Percentiles rank a stretch among this genome's conserved stretches.
phyloP scores from a whole-genome alignment of 768 basidiomycete species.

The Boletus patriciae region DNA sequence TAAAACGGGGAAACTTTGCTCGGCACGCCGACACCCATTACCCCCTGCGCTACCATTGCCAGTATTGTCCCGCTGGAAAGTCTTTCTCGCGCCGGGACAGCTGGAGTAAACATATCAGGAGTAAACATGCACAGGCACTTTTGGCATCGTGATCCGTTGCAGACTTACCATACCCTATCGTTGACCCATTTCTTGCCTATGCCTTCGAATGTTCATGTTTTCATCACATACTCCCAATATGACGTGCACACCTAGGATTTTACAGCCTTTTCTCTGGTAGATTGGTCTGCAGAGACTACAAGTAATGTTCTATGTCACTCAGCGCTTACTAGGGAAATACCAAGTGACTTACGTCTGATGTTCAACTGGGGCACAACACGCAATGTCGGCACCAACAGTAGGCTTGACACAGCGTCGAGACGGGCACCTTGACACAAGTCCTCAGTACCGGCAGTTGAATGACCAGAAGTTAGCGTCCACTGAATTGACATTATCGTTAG shows the following conservation, averaged over 20 bases:
- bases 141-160: not conserved
- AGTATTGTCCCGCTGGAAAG: slow-evolving; percentile 6
- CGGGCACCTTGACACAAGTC: not conserved
- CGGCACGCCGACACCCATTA: slow-evolving; percentile 23
- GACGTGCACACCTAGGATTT: too few relatives aligned
- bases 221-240: not conserved
- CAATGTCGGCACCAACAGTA: not conserved
- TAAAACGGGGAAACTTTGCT: slow-evolving; percentile 15
- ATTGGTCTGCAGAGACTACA: not conserved
- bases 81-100: slow-evolving; percentile 27
- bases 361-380: not conserved
- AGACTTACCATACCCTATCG: not conserved
- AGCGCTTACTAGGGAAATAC: too few relatives aligned
- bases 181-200: not conserved
- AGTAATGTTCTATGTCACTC: not conserved
- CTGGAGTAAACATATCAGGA: slow-evolving; percentile 11
- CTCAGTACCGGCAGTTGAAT: not conserved
- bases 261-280: not conserved
- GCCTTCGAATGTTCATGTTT: not conserved
- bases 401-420: not conserved
- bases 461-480: not conserved
- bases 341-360: not conserved
- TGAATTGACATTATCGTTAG: not conserved
- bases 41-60: slow-evolving; percentile 13
- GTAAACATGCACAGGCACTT: slow-evolving; percentile 1